Base-by-base conservation (phyloP, 2,329 filamentous ascomycete genomes). In the Colletotrichum sojae region DNA sequence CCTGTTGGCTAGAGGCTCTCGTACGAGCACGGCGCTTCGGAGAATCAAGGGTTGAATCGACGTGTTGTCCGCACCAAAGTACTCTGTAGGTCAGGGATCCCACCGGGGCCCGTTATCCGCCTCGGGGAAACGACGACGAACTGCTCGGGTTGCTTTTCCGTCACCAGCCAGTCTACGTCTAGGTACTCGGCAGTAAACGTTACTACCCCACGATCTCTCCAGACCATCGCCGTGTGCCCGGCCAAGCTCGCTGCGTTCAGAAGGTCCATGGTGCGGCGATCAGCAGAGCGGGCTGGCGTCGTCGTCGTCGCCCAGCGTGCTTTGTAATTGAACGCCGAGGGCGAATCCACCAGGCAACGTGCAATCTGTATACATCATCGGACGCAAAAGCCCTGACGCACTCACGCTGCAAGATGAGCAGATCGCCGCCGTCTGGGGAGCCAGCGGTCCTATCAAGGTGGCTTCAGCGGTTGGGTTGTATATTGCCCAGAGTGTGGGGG, bases 371-470 rank as follows among this genome's bases (percentile, higher is more conserved):
- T 18, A 40, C 27, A 64, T 40, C 65, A 52, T 31, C 31, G 46
- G n/a, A 15, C 59, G 36, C 59, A 40, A 46, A 53, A n/a, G 6
- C 22, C 22, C 43, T 45, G 36, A 45, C 45, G 49, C 48, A 57
- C 22, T 20, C 45, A 59, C 31, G n/a, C 36, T 46, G 27, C 46
- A 48, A 56, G 54, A 45, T 59, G 31, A 63, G 66, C 64, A 56
- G 51, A 65, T 57, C 46, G 52, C 46, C 70, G 64, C 60, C 60
- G 63, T 63, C 54, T 59, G 36, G 51, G 20, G 52, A 25, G 60
- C 60, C 63, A 66, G 69, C 69, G 65, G 65, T 71, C 71, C 73
- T 71, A 73, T 74, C 72, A 54, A 68, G 55, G 60, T 31, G 54
- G 54, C 59, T n/a, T 27, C 57, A 55, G 45, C 58, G 63, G 54